phyloP scores from a whole-genome alignment of 2,329 filamentous ascomycete species.

The Celoporthe dispersa region DNA sequence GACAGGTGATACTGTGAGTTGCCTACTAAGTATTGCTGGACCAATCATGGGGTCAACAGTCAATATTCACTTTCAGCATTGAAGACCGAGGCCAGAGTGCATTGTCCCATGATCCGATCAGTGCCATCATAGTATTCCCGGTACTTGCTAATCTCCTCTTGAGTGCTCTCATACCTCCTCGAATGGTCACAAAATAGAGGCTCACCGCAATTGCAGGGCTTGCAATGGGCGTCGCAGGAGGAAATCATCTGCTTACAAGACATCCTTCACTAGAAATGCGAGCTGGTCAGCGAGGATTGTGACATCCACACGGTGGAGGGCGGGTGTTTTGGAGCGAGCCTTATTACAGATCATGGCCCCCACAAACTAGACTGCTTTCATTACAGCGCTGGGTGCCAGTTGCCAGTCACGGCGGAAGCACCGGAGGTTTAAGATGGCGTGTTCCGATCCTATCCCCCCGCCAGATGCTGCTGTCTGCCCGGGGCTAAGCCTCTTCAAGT shows the following conservation, averaged over 20 bases:
- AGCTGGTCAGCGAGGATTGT: not conserved
- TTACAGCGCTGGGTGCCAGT: not conserved
- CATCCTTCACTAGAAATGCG: not conserved
- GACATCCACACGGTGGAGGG: not conserved
- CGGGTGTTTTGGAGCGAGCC: not conserved
- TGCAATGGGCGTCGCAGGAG: not conserved
- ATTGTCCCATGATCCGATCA: too few relatives aligned
- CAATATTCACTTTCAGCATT: not conserved
- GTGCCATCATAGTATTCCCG: too few relatives aligned
- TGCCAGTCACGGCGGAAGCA: not conserved
- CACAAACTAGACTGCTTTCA: not conserved
- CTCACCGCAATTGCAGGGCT: not conserved
- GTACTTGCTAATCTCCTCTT: not conserved
- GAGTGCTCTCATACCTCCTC: not conserved
- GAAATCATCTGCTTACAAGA: not conserved
- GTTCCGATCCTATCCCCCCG: slow-evolving; percentile 20
- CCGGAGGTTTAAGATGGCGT: slow-evolving; percentile 6
- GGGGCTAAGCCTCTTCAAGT: slow-evolving; percentile 4
- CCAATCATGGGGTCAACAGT: too few relatives aligned
- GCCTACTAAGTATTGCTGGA: too few relatives aligned
- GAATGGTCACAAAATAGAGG: not conserved
- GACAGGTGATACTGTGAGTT: too few relatives aligned
- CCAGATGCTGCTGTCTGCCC: not conserved
- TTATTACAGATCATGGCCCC: not conserved
- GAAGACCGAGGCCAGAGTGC: too few relatives aligned